Percentiles rank a stretch among this genome's conserved stretches.
These are phyloP conservation scores for Xylaria telfairii DNA, from an alignment of 495 filamentous ascomycete genomes.

Conservation along the genomic window DNA sequence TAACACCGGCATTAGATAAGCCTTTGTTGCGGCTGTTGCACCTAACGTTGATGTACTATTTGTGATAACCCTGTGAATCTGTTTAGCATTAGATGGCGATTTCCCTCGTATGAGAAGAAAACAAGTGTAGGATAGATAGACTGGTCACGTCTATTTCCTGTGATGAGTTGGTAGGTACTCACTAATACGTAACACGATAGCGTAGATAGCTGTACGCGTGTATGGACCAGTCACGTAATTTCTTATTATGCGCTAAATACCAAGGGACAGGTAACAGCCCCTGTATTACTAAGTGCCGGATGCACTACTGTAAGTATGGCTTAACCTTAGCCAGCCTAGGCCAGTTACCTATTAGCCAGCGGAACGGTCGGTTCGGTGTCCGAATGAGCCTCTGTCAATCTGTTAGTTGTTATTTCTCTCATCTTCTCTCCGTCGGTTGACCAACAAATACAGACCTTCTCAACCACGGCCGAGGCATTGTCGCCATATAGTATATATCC, in stretches of 20 bases:
- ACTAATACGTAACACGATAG: too few species aligned
- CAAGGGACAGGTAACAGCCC: not conserved
- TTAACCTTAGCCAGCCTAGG: not conserved
- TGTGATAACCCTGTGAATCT: too few species aligned
- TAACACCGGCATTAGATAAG: too few species aligned
- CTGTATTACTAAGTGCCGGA: not conserved
- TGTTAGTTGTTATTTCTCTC: not conserved
- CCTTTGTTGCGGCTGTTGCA: too few species aligned
- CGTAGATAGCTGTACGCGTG: too few species aligned
- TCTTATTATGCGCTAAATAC: not conserved
- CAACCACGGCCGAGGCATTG: not conserved
- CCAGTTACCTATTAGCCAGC: not conserved
- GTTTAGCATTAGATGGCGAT: too few species aligned
- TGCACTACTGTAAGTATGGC: not conserved
- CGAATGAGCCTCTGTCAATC: not conserved
- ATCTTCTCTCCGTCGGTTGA: not conserved
- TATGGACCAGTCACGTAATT: not conserved
- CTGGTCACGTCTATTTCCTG: too few species aligned
- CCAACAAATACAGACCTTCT: not conserved
- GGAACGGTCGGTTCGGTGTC: conserved; percentile 3
- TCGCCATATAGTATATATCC: too few species aligned
- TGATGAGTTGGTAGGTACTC: too few species aligned
- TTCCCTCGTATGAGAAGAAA: too few species aligned
- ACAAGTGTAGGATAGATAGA: too few species aligned
- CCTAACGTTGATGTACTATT: too few species aligned